Percentiles rank a stretch among this genome's conserved stretches.
These are phyloP conservation scores for Veloboletus limbatus DNA, from an alignment of 1,284 basidiomycete genomes.

Conservation along the genomic window DNA sequence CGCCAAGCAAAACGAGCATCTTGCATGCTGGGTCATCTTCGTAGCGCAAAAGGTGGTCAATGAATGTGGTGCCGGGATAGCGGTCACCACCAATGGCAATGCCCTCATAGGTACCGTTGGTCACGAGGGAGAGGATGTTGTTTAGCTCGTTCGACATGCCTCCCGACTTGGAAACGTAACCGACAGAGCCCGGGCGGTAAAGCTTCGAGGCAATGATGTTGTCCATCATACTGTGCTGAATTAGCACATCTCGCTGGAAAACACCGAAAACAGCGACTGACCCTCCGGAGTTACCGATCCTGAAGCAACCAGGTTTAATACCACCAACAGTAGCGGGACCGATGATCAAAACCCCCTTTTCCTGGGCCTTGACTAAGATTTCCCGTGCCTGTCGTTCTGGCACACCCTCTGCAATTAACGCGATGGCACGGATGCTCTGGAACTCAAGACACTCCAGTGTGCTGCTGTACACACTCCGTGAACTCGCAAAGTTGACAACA, in stretches of 20 bases:
- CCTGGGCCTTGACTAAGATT: constrained; percentile 86
- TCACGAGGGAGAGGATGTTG: constrained; percentile 97
- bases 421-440: constrained; percentile 73
- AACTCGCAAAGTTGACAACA: constrained; percentile 97
- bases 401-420: constrained; percentile 98
- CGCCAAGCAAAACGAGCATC: constrained; percentile 97
- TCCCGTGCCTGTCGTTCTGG: constrained; percentile 97
- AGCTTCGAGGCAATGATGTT: constrained; percentile 99
- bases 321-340: constrained; percentile 99
- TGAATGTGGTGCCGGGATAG: constrained; percentile 98
- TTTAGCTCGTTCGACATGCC: constrained; percentile 99
- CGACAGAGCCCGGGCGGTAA: constrained; percentile 96
- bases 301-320: constrained; percentile 99
- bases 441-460: constrained; percentile 86
- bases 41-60: constrained; percentile 97
- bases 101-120: constrained; percentile 99
- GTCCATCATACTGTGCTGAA: constrained; percentile 87
- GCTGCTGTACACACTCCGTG: constrained; percentile 91
- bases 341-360: constrained; percentile 91
- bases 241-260: constrained; percentile 6
- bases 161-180: constrained; percentile 99
- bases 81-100: constrained; percentile 99
- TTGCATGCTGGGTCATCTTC: constrained; percentile 98
- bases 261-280: constrained; percentile 34
- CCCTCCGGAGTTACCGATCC: constrained; percentile 99